These are phyloP conservation scores for Coemansia sp. DNA, from an alignment of 192 early-diverging fungal genomes.

Conservation along the genomic window DNA sequence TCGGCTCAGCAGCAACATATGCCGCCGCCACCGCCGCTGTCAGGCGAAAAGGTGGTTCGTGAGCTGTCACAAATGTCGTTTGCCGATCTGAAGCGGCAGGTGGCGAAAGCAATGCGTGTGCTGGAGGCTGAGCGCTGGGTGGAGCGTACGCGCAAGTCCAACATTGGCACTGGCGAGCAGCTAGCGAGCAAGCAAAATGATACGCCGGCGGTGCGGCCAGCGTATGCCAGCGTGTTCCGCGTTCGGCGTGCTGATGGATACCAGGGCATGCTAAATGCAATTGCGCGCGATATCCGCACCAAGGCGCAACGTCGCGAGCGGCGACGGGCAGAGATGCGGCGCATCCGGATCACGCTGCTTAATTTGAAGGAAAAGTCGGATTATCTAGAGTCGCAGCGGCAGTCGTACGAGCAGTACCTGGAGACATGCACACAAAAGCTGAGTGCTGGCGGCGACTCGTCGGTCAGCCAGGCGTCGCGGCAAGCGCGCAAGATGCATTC, in stretches of 20 bases:
- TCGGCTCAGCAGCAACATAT: conserved; percentile 19
- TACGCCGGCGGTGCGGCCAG: conserved; percentile 28
- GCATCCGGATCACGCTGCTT: conserved; percentile 74
- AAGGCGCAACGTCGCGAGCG: conserved; percentile 82
- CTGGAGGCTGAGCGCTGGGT: conserved; percentile 77
- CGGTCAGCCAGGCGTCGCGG: conserved; percentile 59
- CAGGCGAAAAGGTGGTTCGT: conserved; percentile 52
- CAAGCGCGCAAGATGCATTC: conserved; percentile 52
- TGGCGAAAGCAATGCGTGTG: conserved; percentile 76
- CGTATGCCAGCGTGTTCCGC: conserved; percentile 51
- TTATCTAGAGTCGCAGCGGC: conserved; percentile 85
- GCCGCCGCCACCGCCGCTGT: conserved; percentile 45
- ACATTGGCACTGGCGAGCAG: conserved; percentile 50
- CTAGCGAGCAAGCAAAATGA: conserved; percentile 1
- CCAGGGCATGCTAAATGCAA: conserved; percentile 90
- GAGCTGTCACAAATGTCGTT: conserved; percentile 70
- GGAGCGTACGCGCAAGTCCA: conserved; percentile 56
- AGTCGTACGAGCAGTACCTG: conserved; percentile 91
- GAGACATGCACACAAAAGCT: conserved; percentile 86
- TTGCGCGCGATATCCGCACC: conserved; percentile 90
- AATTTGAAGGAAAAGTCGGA: conserved; percentile 81
- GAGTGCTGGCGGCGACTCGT: conserved; percentile 56
- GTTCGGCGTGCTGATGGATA: conserved; percentile 71
- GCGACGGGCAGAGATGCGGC: conserved; percentile 69
- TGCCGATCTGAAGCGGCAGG: conserved; percentile 74